These are phyloP conservation scores for Kokia cookei DNA, from an alignment of 441 rosid genomes.

Conservation along the genomic window DNA sequence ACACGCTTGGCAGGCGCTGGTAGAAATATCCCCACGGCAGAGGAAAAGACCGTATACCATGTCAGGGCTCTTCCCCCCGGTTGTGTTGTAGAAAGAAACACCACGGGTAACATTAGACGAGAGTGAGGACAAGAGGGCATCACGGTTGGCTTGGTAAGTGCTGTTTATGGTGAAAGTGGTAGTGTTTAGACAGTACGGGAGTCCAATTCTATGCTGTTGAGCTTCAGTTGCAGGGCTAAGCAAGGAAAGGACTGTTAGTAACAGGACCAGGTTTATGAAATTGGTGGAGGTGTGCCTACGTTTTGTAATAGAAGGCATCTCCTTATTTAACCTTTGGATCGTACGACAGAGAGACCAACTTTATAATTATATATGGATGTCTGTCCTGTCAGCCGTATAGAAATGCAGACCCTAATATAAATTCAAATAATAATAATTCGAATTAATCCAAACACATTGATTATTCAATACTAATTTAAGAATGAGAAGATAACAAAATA, in stretches of 20 bases:
- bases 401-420: too few relatives aligned
- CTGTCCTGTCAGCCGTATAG: too few relatives aligned
- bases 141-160: slow-evolving; percentile 28
- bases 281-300: background rate
- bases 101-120: slow-evolving; percentile 16
- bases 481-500: too few relatives aligned
- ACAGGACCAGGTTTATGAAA: background rate
- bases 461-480: too few relatives aligned
- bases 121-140: slow-evolving; percentile 27
- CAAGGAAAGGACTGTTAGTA: background rate
- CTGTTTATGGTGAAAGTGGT: slow-evolving; percentile 13
- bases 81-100: background rate
- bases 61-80: slow-evolving; percentile 13
- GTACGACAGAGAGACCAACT: too few relatives aligned
- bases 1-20: background rate
- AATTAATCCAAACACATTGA: too few relatives aligned
- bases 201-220: background rate
- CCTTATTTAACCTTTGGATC: background rate
- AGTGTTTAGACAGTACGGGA: background rate
- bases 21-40: slow-evolving; percentile 26
- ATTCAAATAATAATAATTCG: too few relatives aligned
- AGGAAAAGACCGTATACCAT: slow-evolving; percentile 35
- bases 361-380: too few relatives aligned
- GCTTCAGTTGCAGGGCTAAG: background rate
- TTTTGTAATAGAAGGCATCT: background rate